Percentiles rank a stretch among this genome's conserved stretches.
Evolutionary conservation across 2,329 filamentous ascomycete species (phyloP).

Genomic region (Xylariaceae sp.): DNA sequence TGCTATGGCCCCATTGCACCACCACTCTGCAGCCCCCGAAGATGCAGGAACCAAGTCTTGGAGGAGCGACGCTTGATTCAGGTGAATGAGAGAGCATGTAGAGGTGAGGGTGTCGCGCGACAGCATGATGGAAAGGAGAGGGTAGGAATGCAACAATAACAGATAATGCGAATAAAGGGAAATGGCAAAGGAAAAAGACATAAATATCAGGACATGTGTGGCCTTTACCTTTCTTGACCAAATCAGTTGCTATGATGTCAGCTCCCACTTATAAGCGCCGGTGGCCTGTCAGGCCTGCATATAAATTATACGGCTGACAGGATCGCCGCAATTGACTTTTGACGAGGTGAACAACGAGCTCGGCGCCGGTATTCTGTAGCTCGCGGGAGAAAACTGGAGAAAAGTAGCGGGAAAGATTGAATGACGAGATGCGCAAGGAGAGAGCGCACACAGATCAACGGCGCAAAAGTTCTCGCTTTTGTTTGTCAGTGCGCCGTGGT

Average conservation of each 20-base stretch:
- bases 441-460: not conserved
- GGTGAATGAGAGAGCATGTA: not conserved
- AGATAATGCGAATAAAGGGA: not conserved
- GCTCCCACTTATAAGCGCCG: slow-evolving; percentile 1
- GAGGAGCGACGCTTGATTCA: too few relatives aligned
- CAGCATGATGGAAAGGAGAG: not conserved
- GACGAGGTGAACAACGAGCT: not conserved
- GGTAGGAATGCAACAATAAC: not conserved
- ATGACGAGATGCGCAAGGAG: not conserved
- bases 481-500: slow-evolving; percentile 5
- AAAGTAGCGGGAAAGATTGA: not conserved
- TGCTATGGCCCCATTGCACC: too few relatives aligned
- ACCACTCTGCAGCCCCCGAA: too few relatives aligned
- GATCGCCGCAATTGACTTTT: not conserved
- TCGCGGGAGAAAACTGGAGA: not conserved
- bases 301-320: not conserved
- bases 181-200: too few relatives aligned
- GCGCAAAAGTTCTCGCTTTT: not conserved
- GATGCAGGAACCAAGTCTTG: too few relatives aligned
- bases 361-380: not conserved
- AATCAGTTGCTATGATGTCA: slow-evolving; percentile 3
- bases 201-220: not conserved
- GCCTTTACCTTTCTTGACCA: slow-evolving; percentile 6
- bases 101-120: not conserved
- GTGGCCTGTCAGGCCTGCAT: not conserved